These are phyloP conservation scores for Trichoderma aggressivum DNA, from an alignment of 2,329 filamentous ascomycete species.

Conservation along the genomic window DNA sequence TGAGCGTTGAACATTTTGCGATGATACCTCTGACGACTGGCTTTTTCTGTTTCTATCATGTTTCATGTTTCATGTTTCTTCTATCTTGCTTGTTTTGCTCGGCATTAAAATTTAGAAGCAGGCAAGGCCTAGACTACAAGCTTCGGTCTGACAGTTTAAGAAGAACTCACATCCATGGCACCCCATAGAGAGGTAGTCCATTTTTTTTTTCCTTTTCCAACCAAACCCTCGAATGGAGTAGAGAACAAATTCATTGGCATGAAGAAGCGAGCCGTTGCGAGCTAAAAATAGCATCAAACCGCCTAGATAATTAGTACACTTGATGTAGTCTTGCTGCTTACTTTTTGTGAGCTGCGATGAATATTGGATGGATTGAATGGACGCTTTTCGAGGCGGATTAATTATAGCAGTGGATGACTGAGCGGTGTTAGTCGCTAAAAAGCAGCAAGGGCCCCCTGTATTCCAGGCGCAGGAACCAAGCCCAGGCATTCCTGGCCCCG, in stretches of 20 bases:
- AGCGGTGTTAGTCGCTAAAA: not conserved
- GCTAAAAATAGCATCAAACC: not conserved
- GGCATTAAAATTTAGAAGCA: not conserved
- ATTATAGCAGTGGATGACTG: constrained; percentile 2
- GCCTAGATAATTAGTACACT: not conserved
- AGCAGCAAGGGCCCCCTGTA: not conserved
- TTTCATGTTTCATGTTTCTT: not conserved
- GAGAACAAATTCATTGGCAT: not conserved
- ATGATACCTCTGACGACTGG: not conserved
- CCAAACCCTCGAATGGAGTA: not conserved
- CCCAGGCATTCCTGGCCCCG: not conserved
- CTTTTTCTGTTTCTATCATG: not conserved
- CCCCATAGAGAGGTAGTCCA: not conserved
- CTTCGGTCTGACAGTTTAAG: not conserved
- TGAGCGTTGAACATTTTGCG: not conserved
- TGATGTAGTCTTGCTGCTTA: not conserved
- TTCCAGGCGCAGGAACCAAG: not conserved
- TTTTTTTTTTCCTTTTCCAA: not conserved
- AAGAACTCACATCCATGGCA: not conserved
- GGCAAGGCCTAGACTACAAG: not conserved
- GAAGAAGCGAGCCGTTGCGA: not conserved
- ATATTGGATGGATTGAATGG: not conserved
- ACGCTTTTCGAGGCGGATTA: not conserved
- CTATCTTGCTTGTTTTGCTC: not conserved
- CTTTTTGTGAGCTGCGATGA: not conserved